phyloP scores from a whole-genome alignment of 176 grass and related monocot species.

The Rhynchospora breviuscula region DNA sequence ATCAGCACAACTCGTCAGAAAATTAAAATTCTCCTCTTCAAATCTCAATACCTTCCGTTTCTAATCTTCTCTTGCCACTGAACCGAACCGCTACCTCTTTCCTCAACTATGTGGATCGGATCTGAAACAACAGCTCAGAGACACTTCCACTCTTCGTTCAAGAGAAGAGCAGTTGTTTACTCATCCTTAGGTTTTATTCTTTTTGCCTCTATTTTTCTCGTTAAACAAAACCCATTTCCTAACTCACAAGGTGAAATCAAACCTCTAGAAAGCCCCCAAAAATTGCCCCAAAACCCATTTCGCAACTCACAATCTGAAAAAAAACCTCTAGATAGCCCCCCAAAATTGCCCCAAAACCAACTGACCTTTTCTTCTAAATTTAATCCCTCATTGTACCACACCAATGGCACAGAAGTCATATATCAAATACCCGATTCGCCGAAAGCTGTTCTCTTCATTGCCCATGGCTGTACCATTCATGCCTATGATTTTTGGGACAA shows the following conservation, averaged over 20 bases:
- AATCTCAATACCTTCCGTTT: not conserved
- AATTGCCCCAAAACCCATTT: not conserved
- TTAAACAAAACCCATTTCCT: slow-evolving; percentile 16
- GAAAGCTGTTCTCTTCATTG: slow-evolving; percentile 62
- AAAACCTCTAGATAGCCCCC: slow-evolving; percentile 5
- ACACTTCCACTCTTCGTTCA: slow-evolving; percentile 6
- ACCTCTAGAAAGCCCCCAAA: slow-evolving; percentile 10
- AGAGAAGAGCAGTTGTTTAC: slow-evolving; percentile 1
- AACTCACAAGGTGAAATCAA: slow-evolving; percentile 16
- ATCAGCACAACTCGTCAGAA: not conserved
- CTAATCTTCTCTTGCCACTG: not conserved
- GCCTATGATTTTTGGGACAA: slow-evolving; percentile 90
- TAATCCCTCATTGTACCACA: slow-evolving; percentile 38
- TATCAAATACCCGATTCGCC: slow-evolving; percentile 55
- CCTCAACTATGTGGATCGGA: slow-evolving; percentile 25
- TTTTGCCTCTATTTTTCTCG: slow-evolving; percentile 5
- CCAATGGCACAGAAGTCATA: slow-evolving; percentile 68
- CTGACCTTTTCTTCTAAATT: slow-evolving; percentile 30
- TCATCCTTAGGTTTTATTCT: slow-evolving; percentile 16
- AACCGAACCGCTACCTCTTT: not conserved
- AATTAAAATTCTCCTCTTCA: not conserved
- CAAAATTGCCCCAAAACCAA: slow-evolving; percentile 1
- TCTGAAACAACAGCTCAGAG: not conserved
- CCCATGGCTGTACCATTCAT: slow-evolving; percentile 74
- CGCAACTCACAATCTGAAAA: slow-evolving; percentile 7